Evolutionary conservation across 2,329 filamentous ascomycete species (phyloP).

Genomic region (Aspergillus tanneri): DNA sequence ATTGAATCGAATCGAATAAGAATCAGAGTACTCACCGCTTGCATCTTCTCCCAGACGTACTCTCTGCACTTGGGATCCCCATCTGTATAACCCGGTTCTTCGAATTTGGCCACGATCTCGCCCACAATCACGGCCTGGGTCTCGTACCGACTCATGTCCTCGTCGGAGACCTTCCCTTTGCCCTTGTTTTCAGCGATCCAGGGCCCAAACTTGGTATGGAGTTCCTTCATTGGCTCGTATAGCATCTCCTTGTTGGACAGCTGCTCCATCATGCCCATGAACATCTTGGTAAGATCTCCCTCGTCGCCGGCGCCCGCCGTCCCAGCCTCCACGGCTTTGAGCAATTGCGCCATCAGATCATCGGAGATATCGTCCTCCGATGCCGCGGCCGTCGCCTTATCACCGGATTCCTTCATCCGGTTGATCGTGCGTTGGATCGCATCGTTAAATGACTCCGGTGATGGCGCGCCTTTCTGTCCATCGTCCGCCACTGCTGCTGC

Average conservation of each 20-base stretch:
- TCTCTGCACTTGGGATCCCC: constrained; percentile 77
- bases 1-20: neutral
- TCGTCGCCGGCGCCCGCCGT: constrained; percentile 61
- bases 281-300: constrained; percentile 89
- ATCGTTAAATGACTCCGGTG: constrained; percentile 78
- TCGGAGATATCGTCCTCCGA: constrained; percentile 65
- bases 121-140: constrained; percentile 75
- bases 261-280: constrained; percentile 98
- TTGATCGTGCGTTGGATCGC: constrained; percentile 94
- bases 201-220: constrained; percentile 84
- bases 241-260: constrained; percentile 97
- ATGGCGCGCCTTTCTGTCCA: constrained; percentile 13
- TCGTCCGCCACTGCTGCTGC: constrained; percentile 14
- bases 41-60: constrained; percentile 96
- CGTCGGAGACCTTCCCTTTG: constrained; percentile 57
- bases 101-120: constrained; percentile 88
- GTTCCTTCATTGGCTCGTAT: constrained; percentile 98
- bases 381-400: constrained; percentile 76
- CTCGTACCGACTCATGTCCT: constrained; percentile 76
- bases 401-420: constrained; percentile 86
- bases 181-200: constrained; percentile 80
- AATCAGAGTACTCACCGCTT: constrained; percentile 65
- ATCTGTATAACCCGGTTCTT: constrained; percentile 77
- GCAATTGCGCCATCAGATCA: constrained; percentile 85
- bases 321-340: constrained; percentile 78